These are phyloP conservation scores for Corymbia maculata DNA, from an alignment of 345 rosid species.

Conservation along the genomic window DNA sequence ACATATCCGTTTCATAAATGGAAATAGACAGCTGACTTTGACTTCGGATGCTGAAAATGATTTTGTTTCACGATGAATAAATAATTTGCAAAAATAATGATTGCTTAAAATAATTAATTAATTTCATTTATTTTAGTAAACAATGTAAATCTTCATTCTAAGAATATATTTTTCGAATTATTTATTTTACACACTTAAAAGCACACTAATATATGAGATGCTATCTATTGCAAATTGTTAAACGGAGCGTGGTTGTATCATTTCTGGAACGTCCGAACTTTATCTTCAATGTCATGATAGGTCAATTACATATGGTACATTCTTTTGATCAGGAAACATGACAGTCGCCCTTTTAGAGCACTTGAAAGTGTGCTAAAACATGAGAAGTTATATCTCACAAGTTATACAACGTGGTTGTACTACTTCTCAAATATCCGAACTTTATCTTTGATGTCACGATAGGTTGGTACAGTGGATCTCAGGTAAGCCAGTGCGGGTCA, in stretches of 20 bases:
- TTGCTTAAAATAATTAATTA: not conserved
- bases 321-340: not conserved
- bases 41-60: not conserved
- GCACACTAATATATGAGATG: not conserved
- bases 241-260: fast-evolving
- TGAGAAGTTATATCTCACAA: too few relatives aligned
- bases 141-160: too few relatives aligned
- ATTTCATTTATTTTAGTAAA: not conserved
- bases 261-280: fast-evolving
- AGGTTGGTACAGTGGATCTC: not conserved
- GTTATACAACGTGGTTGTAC: too few relatives aligned
- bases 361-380: too few relatives aligned
- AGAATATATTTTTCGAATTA: not conserved
- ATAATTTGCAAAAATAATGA: too few relatives aligned
- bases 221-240: not conserved
- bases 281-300: fast-evolving
- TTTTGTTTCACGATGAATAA: not conserved
- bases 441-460: too few relatives aligned
- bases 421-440: too few relatives aligned
- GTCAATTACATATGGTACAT: not conserved
- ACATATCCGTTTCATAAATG: not conserved
- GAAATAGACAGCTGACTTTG: not conserved
- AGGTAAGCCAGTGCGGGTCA: too few relatives aligned
- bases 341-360: not conserved
- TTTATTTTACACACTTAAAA: not conserved